Base-by-base conservation (phyloP, 23 red algal genomes). In the Cyanidioschyzon merolae region DNA sequence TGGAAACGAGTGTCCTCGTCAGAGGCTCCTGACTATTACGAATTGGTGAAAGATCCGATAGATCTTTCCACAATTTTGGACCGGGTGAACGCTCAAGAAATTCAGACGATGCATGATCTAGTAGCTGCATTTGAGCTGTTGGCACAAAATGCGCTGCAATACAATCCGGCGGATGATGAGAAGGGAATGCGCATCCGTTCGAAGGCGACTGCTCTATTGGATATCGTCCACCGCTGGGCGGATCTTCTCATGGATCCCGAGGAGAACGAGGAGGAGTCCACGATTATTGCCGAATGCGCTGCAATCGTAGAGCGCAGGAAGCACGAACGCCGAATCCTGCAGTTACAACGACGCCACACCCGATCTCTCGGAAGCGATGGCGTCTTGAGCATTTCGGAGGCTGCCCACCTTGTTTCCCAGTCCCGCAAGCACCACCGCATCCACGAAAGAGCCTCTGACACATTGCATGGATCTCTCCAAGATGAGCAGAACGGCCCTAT, bases 21-120 rank as follows among this genome's bases (percentile, higher is more conserved):
- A 67, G 92, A 96, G 57, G 92, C 92, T 1, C 92, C 92, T 0
- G 83, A 88, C 75, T 96, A 96, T 50, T 87, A 90, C 68, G 87
- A 90, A 17, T 39, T 91, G 0, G 82, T 96, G 27, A 76, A 86
- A 50, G 37, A 83, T 29, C 92, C 92, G 1, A 90, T 96, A 87
- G 92, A 96, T 41, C 77, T 96, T 17, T 50, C 79, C 37, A 84
- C 82, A 1, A 75, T 96, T 38, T 75, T 40, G 37, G 57, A 77
- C 12, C 75, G 77, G 30, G 37, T 96, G 34, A 85, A 91, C 38
- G 32, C 37, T 27, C 79, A 82, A 0, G 75, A 37, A 34, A 86
- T 89, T 30, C 57, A 58, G 40, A 79, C 77, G n/a, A 83, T 87
- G 37, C 31, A 58, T 39, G 80, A 88, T 30, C 88, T 96, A 83